Base-by-base conservation (phyloP, 2,329 filamentous ascomycete species). In the Plenodomus biglobosus region DNA sequence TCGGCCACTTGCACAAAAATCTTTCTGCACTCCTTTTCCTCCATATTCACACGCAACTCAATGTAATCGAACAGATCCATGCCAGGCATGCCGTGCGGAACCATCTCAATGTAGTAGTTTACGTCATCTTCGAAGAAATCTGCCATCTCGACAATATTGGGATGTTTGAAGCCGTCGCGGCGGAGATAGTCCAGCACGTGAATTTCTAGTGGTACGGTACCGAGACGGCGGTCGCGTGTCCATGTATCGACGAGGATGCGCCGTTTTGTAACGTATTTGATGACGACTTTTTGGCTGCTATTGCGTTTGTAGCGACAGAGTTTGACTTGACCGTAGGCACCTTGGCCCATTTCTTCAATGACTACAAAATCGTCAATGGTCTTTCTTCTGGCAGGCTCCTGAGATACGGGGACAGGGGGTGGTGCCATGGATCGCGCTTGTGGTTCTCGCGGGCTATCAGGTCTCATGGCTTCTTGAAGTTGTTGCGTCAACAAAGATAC, bases 61-160 rank as follows among this genome's bases (percentile, higher is more conserved):
- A 99, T 99, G 71, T 99, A 99, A 73, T 99, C 94, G 66, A 99
- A 99, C 1, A 99, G 80, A 71, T 99, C 94, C 92, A 99, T 97
- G 11, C 94, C 94, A 0, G 94, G 94, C 32, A 96, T 78, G 1
- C 94, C 94, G 64, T 97, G 94, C 0, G 94, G 94, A 13, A 88
- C 81, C 90, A 97, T 99, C 71, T 97, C 94, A 61, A 99, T 99
- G 73, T 99, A 99, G 75, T 99, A 99, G 68, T 99, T 97, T 62
- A 85, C 79, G 55, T 90, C 85, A 59, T 95, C 90, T 69, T 86
- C 84, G 62, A 86, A 86, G 68, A 86, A 86, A 42, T 85, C 83
- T 42, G 81, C 78, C 84, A 86, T 86, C 62, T 85, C 83, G 37
- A 86, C 83, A 53, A 86, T 86, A 53, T 86, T 86, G 2, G 81